phyloP scores from a whole-genome alignment of 306 rosid genomes.

The Amphicarpaea edgeworthii region DNA sequence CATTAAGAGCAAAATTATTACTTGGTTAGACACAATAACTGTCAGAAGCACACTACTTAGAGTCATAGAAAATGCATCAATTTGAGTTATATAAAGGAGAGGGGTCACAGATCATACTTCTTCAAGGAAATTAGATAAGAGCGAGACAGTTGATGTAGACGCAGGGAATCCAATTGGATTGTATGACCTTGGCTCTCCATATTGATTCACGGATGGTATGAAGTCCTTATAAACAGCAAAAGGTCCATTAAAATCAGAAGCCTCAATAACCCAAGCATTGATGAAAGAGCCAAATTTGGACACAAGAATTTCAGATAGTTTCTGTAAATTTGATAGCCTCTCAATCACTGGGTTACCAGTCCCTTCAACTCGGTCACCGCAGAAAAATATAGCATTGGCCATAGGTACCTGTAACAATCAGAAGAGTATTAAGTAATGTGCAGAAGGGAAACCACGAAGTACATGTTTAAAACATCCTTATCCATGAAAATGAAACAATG shows the following conservation, averaged over 20 bases:
- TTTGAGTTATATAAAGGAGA: background rate
- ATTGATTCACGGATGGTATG: constrained; percentile 67
- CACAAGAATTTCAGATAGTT: background rate
- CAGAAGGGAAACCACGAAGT: too few species aligned
- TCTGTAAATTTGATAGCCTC: background rate
- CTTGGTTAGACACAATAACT: background rate
- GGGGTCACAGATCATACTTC: constrained; percentile 55
- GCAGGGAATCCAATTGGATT: constrained; percentile 70
- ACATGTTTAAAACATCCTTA: too few species aligned
- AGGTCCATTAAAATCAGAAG: constrained; percentile 80
- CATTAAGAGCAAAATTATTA: constrained; percentile 2
- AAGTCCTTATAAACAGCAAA: constrained; percentile 83
- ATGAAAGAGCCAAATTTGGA: background rate
- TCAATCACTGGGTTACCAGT: constrained; percentile 35
- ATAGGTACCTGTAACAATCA: too few species aligned
- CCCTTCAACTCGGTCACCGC: too few species aligned
- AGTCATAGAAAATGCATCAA: constrained; percentile 1
- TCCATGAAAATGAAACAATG: too few species aligned
- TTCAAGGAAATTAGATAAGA: constrained; percentile 65
- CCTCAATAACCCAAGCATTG: constrained; percentile 90
- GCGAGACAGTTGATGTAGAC: constrained; percentile 60
- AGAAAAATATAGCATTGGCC: too few species aligned
- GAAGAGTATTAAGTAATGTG: too few species aligned
- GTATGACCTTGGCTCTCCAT: constrained; percentile 83
- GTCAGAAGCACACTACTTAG: background rate